Evolutionary conservation across 2,329 filamentous ascomycete genomes (phyloP), one percentile per base, ranked within the genome.

Genomic region (Trichoderma simmonsii): DNA sequence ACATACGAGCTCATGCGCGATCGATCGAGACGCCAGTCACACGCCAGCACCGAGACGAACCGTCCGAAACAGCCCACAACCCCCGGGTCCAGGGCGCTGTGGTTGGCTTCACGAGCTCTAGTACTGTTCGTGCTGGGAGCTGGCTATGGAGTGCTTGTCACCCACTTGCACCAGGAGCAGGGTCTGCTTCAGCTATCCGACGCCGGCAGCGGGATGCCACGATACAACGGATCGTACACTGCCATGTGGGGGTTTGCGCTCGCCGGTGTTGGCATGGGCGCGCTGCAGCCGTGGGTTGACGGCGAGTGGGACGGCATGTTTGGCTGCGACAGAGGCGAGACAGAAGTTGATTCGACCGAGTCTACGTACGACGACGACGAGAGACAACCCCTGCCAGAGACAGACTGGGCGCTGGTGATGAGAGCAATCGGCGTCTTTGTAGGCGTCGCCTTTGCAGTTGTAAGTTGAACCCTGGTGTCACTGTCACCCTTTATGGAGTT

Each of bases 201-300:
- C 30, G 80, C 79, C 21, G 54, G 71, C 56, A 39, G 15, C 7
- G 79, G 85, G 21, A 80, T 85, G 80, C 79, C 81, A 39, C 79
- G 81, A 14, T 83, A 83, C 72, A 84, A 86, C 73, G 91, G 90
- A 88, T 82, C 84, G 57, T 97, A 97, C 79, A 84, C 97, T 70
- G 83, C 86, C 0, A 91, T 93, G 74, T 99, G 96, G 95, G 96
- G 94, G 1, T 61, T 69, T 12, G 96, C 94, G 1, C 39, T 69
- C 11, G 90, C 91, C 0, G 95, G 94, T 18, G 89, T 97, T 5
- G 85, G 88, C 0, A 83, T 98, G 28, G 96, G 96, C 6, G 91
- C 90, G 71, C 81, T 97, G 65, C 83, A 98, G 71, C 96, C 96
- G 1, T 95, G 91, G 88, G 88, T 97, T 24, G 96, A 99, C 80